A percentile compares a stretch with the other conserved stretches of the same genome.
Evolutionary conservation across 176 grass and related monocot species (phyloP).

Genomic region (Rhynchospora breviuscula): DNA sequence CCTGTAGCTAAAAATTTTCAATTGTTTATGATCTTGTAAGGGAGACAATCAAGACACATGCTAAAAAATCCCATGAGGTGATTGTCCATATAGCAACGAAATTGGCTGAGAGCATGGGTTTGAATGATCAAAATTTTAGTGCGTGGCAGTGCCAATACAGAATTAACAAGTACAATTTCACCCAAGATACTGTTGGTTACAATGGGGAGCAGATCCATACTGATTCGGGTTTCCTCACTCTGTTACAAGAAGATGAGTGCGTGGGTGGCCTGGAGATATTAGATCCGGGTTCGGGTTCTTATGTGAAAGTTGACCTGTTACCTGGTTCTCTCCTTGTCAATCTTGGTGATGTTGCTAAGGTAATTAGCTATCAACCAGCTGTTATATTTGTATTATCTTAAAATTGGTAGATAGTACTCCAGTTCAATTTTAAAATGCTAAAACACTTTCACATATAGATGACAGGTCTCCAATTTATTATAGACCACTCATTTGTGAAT

Average conservation of each 20-base stretch:
- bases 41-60: conserved; percentile 40
- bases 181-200: conserved; percentile 37
- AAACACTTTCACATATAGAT: background rate
- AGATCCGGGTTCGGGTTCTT: conserved; percentile 31
- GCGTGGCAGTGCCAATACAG: conserved; percentile 68
- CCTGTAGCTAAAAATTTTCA: too few relatives aligned
- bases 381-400: too few relatives aligned
- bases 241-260: conserved; percentile 69
- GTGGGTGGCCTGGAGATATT: conserved; percentile 68
- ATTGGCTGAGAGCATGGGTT: conserved; percentile 49
- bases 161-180: conserved; percentile 70
- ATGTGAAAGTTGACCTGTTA: conserved; percentile 33
- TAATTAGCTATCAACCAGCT: background rate
- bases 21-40: conserved; percentile 11
- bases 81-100: conserved; percentile 44
- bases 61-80: conserved; percentile 41
- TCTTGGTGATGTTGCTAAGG: conserved; percentile 64
- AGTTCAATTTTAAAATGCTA: too few relatives aligned
- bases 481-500: too few relatives aligned
- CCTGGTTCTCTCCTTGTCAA: conserved; percentile 59
- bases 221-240: conserved; percentile 65
- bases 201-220: conserved; percentile 62
- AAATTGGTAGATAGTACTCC: too few relatives aligned
- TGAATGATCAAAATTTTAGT: conserved; percentile 32
- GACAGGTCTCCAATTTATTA: background rate